phyloP scores from a whole-genome alignment of 148 eudicot species.

The Dysphania ambrosioides region DNA sequence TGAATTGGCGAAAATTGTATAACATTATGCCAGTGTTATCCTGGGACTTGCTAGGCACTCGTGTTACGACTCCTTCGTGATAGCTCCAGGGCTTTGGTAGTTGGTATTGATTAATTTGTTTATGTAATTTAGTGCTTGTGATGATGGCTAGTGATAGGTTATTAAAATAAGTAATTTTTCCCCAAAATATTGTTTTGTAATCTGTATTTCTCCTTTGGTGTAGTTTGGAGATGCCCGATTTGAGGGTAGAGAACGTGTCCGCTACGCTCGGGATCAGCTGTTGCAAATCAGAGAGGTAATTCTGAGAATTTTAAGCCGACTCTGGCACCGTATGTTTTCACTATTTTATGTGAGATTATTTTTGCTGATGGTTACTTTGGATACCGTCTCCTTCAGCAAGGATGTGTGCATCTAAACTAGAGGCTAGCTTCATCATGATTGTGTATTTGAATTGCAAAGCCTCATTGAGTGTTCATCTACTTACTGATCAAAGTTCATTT shows the following conservation, averaged over 20 bases:
- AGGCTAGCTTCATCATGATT: not conserved
- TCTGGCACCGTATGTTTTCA: not conserved
- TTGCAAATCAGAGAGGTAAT: conserved; percentile 83
- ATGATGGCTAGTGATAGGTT: not conserved
- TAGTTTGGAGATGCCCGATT: conserved; percentile 80
- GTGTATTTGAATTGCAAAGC: not conserved
- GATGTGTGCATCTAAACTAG: not conserved
- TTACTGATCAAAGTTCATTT: not conserved
- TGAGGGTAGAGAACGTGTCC: conserved; percentile 74
- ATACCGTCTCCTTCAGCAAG: not conserved
- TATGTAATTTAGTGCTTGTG: not conserved
- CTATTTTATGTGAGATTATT: not conserved
- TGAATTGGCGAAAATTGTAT: not conserved
- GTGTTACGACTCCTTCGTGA: not conserved
- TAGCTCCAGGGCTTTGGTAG: not conserved
- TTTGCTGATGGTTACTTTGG: not conserved
- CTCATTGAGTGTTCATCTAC: not conserved
- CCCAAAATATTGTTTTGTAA: not conserved
- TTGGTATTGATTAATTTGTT: not conserved
- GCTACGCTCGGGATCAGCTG: conserved; percentile 71
- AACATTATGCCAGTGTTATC: not conserved
- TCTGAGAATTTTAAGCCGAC: not conserved
- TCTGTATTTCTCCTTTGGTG: not conserved
- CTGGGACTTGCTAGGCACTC: not conserved
- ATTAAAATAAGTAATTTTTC: not conserved